Base-by-base conservation (phyloP, 2,329 filamentous ascomycete species). In the Amesomyces nigricolor region DNA sequence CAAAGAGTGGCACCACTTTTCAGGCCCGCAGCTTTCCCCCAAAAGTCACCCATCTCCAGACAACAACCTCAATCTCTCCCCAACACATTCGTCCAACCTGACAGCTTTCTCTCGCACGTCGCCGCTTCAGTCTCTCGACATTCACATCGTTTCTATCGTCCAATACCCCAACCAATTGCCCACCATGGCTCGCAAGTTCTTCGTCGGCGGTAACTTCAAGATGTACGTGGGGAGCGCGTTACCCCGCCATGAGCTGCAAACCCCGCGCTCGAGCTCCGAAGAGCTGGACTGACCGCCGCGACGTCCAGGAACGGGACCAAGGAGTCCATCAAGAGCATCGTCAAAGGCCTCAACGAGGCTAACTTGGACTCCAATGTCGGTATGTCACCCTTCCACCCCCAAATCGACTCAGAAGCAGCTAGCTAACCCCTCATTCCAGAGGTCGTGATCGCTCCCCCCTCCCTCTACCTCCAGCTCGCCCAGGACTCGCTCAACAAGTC, bases 201-300 rank as follows among this genome's bases (percentile, higher is more conserved):
- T 96, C 75, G 89, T 96, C 74, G 91, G 91, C 75, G 91, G 91
- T 72, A 99, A 99, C 87, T 97, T 97, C 81, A 97, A 99, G 83
- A 97, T 97, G 91, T 95, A 78, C 71, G 81, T 73, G 38, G 52
- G 62, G 66, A 57, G 2, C 17, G 65, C 54, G 59, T 61, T 58
- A 61, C 64, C 61, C 63, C 61, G 56, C 59, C 62, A 61, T 57
- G 46, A 49, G 37, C 37, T 50, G 53, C 58, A 63, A 68, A 61
- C 61, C 63, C 63, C 66, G 61, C 64, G 62, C 52, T 45, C 47
- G 42, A 60, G 57, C 54, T 62, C 51, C 47, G 51, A 17, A 35
- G 55, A 57, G 58, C 64, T 63, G 58, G 60, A 52, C 53, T 39
- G 51, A 58, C 66, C 66, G 63, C 66, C 65, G 37, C 51, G 10